Conservation (phyloP, 2,329 filamentous ascomycete species). For the Botrytis sinoallii region DNA sequence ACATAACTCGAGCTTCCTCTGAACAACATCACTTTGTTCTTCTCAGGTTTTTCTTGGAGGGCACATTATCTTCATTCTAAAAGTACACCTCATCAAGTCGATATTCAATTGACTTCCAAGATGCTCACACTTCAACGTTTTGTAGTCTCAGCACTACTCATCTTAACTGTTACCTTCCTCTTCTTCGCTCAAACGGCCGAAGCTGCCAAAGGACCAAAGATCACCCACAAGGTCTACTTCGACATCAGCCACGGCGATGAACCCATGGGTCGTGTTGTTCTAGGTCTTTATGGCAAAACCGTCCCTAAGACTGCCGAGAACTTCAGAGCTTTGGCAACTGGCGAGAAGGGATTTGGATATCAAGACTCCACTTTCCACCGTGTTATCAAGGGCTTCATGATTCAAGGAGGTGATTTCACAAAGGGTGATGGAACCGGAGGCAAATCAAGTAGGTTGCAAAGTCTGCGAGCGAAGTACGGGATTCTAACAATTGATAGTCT, state of each 20-base stretch:
- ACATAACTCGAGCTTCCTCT: slow-evolving; percentile 4
- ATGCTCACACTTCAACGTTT: slow-evolving; percentile 76
- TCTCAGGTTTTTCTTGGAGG: neutral
- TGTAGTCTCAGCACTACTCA: slow-evolving; percentile 68
- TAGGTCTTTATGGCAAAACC: slow-evolving; percentile 85
- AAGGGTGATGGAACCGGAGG: slow-evolving; percentile 78
- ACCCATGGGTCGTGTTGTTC: slow-evolving; percentile 69
- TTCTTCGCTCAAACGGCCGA: slow-evolving; percentile 73
- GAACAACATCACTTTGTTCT: neutral
- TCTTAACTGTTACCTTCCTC: slow-evolving; percentile 71
- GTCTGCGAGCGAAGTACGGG: neutral
- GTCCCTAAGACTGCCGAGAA: slow-evolving; percentile 73
- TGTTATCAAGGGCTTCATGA: slow-evolving; percentile 89
- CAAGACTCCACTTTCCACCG: slow-evolving; percentile 66
- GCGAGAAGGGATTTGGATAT: slow-evolving; percentile 52
- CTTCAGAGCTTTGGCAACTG: slow-evolving; percentile 77
- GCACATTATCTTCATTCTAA: neutral
- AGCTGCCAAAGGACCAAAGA: slow-evolving; percentile 83
- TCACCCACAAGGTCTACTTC: slow-evolving; percentile 93
- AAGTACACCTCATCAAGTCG: slow-evolving; percentile 19
- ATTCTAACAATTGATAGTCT: slow-evolving; percentile 52
- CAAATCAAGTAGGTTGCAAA: slow-evolving; percentile 66
- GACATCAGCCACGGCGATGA: slow-evolving; percentile 77
- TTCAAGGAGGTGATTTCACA: slow-evolving; percentile 87
- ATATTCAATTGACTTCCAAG: slow-evolving; percentile 39